phyloP scores from a whole-genome alignment of 2,329 filamentous ascomycete genomes.

The Arthroderma sp. region DNA sequence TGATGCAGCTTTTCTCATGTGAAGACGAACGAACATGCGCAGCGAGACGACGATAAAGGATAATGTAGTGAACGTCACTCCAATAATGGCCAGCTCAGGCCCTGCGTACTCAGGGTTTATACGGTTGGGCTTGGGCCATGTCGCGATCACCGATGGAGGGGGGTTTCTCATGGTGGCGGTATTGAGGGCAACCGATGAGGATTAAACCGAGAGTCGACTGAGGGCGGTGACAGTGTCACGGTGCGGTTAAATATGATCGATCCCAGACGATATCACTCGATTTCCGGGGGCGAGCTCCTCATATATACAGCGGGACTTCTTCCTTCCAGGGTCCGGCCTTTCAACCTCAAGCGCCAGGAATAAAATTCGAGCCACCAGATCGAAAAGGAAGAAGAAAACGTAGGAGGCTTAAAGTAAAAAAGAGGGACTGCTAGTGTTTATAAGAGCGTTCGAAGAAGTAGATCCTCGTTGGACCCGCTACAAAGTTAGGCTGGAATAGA shows the following conservation, averaged over 20 bases:
- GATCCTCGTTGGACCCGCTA: not conserved
- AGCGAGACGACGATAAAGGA: conserved; percentile 16
- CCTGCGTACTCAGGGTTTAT: conserved; percentile 21
- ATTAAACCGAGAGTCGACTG: not conserved
- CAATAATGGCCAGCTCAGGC: conserved; percentile 18
- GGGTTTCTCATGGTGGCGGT: conserved; percentile 13
- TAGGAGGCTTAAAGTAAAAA: conserved; percentile 1
- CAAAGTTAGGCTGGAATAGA: not conserved
- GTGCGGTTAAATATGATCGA: not conserved
- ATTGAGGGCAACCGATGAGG: not conserved
- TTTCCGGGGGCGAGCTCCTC: not conserved
- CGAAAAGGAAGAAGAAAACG: not conserved
- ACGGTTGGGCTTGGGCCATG: conserved; percentile 25
- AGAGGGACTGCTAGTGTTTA: not conserved
- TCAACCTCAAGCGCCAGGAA: not conserved
- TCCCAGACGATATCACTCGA: not conserved
- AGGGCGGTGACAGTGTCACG: not conserved
- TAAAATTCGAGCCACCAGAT: not conserved
- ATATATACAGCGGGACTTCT: not conserved
- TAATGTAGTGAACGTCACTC: conserved; percentile 18
- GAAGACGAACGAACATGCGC: conserved; percentile 15
- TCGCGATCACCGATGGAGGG: conserved; percentile 12
- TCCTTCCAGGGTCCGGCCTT: not conserved
- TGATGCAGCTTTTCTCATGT: conserved; percentile 14
- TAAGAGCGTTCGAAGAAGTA: not conserved